Evolutionary conservation across 192 early-diverging fungal species (phyloP), one percentile per base, ranked within the genome.

Genomic region (Coemansia sp.): DNA sequence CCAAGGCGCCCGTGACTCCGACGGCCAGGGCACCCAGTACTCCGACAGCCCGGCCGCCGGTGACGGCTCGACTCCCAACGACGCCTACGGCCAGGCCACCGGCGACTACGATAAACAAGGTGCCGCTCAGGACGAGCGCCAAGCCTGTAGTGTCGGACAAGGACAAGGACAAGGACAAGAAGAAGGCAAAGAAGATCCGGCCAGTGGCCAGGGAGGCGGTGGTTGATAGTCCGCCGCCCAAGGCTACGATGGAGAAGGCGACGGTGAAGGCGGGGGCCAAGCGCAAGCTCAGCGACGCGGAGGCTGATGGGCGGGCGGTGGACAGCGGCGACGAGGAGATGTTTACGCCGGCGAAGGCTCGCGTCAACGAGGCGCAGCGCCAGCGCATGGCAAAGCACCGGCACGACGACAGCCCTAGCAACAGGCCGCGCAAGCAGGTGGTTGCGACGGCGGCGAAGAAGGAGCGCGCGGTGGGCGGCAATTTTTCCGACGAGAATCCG

Each of bases 401-500:
- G 23, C 60, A 45, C 13, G 60, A 20, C 13, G 60, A 26, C 6
- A 41, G 13, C 35, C 39, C 59, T 14, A 25, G 25, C 38, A n/a
- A 39, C 8, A 31, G 14, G 21, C 20, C 62, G 21, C 60, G 60
- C 60, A 61, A 61, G 25, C 60, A 61, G 13, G 41, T 39, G 14
- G 31, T 21, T 0, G 60, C 23, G 9, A 13, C 23, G 7, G 33
- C 53, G 6, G 33, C 53, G 1, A 28, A 9, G 9, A 35, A 56
- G 53, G 53, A 56, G 39, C 60, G 21, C 39, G 39, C 39, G 6
- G 23, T 9, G n/a, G 23, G 52, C 4, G 73, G 36, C 12, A 74
- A 71, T 36, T 82, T 82, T 28, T 82, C 79, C 0, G 72, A 77
- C 63, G 74, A 82, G 14, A 82, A 82, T 21, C 79, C 79, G 61